A percentile compares a stretch with the other conserved stretches of the same genome.
Conservation (phyloP, 108 stramenopile species). For the Skeletonema grethae region DNA sequence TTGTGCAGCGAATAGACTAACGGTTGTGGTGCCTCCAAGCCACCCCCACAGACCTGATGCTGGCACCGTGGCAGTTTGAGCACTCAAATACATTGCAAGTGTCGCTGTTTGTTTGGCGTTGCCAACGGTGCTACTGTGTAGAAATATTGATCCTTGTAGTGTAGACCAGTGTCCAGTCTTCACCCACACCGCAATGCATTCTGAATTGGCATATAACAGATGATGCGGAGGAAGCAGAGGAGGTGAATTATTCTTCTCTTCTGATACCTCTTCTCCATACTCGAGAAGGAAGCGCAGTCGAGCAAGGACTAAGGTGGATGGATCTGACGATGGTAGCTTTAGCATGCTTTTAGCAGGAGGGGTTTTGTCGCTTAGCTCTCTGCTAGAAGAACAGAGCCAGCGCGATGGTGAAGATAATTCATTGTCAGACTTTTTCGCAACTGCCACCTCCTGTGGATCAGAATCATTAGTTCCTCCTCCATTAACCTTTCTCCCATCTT, state of each 20-base stretch:
- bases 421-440: slow-evolving; percentile 3
- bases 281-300: slow-evolving; percentile 59
- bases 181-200: slow-evolving; percentile 86
- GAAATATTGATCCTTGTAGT: slow-evolving; percentile 45
- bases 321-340: slow-evolving; percentile 56
- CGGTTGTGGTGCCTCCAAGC: slow-evolving; percentile 66
- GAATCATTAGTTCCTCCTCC: not conserved
- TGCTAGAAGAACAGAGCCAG: slow-evolving; percentile 1
- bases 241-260: slow-evolving; percentile 5
- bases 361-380: not conserved
- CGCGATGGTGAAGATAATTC: not conserved
- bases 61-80: slow-evolving; percentile 67
- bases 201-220: slow-evolving; percentile 76
- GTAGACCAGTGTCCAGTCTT: slow-evolving; percentile 52
- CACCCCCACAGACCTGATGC: slow-evolving; percentile 83
- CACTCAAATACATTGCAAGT: slow-evolving; percentile 61
- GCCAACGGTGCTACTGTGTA: slow-evolving; percentile 61
- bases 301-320: slow-evolving; percentile 51
- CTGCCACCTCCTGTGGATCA: slow-evolving; percentile 4
- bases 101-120: slow-evolving; percentile 75
- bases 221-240: slow-evolving; percentile 71
- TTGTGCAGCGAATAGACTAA: slow-evolving; percentile 56
- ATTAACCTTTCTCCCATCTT: not conserved
- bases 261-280: slow-evolving; percentile 31
- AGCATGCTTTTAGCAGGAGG: not conserved